phyloP scores from a whole-genome alignment of 306 rosid species.

The Carpinus viminea region DNA sequence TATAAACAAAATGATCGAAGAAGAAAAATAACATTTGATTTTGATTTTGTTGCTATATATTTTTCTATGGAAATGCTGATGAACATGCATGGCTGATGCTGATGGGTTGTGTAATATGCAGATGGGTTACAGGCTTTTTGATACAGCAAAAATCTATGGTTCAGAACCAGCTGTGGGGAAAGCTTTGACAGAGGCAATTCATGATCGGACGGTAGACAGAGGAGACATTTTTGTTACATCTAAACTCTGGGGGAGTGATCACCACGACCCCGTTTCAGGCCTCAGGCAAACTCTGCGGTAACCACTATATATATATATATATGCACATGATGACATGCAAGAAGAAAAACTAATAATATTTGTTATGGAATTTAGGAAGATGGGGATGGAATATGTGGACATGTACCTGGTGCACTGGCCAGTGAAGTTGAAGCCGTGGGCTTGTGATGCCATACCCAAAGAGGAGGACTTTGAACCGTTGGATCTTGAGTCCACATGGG shows the following conservation, averaged over 20 bases:
- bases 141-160: slow-evolving; percentile 86
- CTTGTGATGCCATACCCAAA: slow-evolving; percentile 60
- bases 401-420: slow-evolving; percentile 98
- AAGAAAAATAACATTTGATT: background rate
- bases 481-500: slow-evolving; percentile 75
- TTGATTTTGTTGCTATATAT: background rate
- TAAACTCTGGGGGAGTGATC: slow-evolving; percentile 88
- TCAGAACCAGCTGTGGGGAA: slow-evolving; percentile 79
- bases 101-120: slow-evolving; percentile 21
- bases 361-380: slow-evolving; percentile 40
- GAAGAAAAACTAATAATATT: no score
- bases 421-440: slow-evolving; percentile 83
- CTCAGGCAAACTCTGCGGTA: slow-evolving; percentile 67
- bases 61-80: background rate
- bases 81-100: background rate
- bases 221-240: slow-evolving; percentile 80
- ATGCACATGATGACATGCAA: no score
- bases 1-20: background rate
- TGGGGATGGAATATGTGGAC: slow-evolving; percentile 80
- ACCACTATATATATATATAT: background rate
- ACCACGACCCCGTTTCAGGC: slow-evolving; percentile 89
- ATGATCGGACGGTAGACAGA: slow-evolving; percentile 41
- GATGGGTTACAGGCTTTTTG: slow-evolving; percentile 93
- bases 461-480: slow-evolving; percentile 74
- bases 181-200: slow-evolving; percentile 56